These are phyloP conservation scores for Bacidia gigantensis DNA, from an alignment of 495 filamentous ascomycete species.

Conservation along the genomic window DNA sequence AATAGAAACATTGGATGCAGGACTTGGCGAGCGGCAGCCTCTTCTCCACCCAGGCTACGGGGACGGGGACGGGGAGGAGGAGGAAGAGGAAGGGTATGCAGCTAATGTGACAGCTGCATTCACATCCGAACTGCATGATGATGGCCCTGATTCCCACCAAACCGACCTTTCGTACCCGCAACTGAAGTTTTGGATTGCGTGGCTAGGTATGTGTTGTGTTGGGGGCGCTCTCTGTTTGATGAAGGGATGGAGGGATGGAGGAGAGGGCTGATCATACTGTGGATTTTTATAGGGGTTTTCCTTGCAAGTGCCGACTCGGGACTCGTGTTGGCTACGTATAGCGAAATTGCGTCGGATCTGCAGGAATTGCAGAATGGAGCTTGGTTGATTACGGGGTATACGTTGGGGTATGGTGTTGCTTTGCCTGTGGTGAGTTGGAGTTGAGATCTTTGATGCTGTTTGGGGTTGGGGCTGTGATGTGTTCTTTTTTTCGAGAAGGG, in stretches of 20 bases:
- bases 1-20: not conserved
- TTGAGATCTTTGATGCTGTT: too few species aligned
- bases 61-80: too few species aligned
- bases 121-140: too few species aligned
- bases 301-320: constrained; percentile 24
- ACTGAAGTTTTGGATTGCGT: not conserved
- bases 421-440: constrained; percentile 22
- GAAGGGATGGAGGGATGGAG: too few species aligned
- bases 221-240: not conserved
- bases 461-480: too few species aligned
- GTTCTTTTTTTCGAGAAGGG: not conserved
- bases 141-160: not conserved
- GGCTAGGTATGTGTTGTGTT: not conserved
- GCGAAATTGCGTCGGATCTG: constrained; percentile 25
- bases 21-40: not conserved
- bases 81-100: too few species aligned
- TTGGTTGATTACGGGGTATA: constrained; percentile 26
- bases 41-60: not conserved
- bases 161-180: not conserved
- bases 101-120: too few species aligned
- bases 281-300: constrained; percentile 19
- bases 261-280: too few species aligned
- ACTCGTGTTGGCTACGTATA: constrained; percentile 24
- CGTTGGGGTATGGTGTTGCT: constrained; percentile 25
- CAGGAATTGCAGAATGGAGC: constrained; percentile 20